Evolutionary conservation across 208 protist genomes (phyloP), one percentile per base, ranked within the genome.

Genomic region (Lotmaria passim): DNA sequence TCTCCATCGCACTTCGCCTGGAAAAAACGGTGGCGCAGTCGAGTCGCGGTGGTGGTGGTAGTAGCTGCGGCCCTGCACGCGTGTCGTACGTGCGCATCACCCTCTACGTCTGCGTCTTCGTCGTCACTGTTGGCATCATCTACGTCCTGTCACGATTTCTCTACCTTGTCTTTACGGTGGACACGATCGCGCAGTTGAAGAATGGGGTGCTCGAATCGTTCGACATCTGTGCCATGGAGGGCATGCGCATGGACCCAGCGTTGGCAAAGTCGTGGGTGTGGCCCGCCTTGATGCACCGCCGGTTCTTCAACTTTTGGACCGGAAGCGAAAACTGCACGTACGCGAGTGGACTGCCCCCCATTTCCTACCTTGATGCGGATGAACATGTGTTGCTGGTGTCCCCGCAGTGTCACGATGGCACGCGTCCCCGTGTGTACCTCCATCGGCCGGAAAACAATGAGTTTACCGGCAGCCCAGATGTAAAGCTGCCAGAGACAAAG

Each of bases 361-460:
- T 85, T 19, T 77, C 73, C 1, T 86, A 75, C 59, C n/a, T 89
- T 5, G 80, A 83, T 46, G 44, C 58, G 21, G 68, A 67, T 7
- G 62, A 55, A 44, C 74, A 71, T 10, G 48, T 78, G 34, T 57
- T 92, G 52, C 50, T 89, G 15, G 60, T 92, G 7, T 81, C 73
- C 15, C 51, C 81, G 8, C 38, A 48, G 23, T 92, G 86, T 57
- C 28, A 23, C n/a, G 60, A 79, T 55, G 75, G 66, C 6, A 43
- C 31, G 41, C 41, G 30, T 53, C 81, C 80, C 19, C 58, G 38
- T 10, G 60, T 92, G 14, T 81, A 82, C 50, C 39, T 89, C 23
- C 74, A 92, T 17, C 67, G 71, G 0, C 81, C 86, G 7, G 64
- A 79, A 31, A 58, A 77, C 30, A 92, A 53, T 65, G 83, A 89